A percentile compares a stretch with the other conserved stretches of the same genome.
phyloP scores from a whole-genome alignment of 257 asterid genomes.

The Solanum tarapatanum region DNA sequence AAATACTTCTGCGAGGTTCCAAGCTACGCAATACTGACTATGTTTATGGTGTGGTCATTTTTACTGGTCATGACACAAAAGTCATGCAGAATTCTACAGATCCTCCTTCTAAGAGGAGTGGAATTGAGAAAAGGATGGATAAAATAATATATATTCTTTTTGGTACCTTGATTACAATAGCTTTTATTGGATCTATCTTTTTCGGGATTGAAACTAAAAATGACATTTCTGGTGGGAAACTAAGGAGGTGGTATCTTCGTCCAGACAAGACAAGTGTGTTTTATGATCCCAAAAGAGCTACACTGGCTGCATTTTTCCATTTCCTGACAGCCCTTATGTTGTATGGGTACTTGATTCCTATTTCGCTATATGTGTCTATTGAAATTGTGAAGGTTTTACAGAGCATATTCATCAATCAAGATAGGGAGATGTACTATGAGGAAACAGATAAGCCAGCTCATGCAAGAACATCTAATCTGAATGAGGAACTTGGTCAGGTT shows the following conservation, averaged over 20 bases:
- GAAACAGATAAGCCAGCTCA: constrained; percentile 79
- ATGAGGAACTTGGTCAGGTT: constrained; percentile 94
- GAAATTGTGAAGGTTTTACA: constrained; percentile 93
- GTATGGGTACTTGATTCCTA: constrained; percentile 90
- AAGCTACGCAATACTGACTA: constrained; percentile 77
- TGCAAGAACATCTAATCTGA: constrained; percentile 91
- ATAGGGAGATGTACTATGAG: constrained; percentile 69
- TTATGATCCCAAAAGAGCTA: constrained; percentile 49
- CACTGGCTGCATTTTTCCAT: constrained; percentile 66
- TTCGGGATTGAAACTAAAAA: constrained; percentile 57
- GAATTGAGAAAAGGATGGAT: constrained; percentile 83
- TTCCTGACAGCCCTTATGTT: constrained; percentile 90
- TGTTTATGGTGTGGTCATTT: constrained; percentile 65
- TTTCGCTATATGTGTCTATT: constrained; percentile 85
- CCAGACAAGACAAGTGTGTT: constrained; percentile 47
- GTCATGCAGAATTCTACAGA: constrained; percentile 88
- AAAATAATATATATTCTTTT: constrained; percentile 72
- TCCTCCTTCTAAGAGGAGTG: constrained; percentile 97
- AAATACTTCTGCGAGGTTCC: constrained; percentile 77
- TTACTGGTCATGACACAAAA: constrained; percentile 92
- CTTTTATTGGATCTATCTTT: constrained; percentile 74
- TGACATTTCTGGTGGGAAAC: constrained; percentile 33
- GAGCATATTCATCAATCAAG: constrained; percentile 73
- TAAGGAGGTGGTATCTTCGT: constrained; percentile 83
- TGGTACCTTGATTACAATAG: constrained; percentile 49